Evolutionary conservation across 1,139 yeast species (phyloP), one percentile per base, ranked within the genome.

Genomic region (Candida pseudocylindracea): DNA sequence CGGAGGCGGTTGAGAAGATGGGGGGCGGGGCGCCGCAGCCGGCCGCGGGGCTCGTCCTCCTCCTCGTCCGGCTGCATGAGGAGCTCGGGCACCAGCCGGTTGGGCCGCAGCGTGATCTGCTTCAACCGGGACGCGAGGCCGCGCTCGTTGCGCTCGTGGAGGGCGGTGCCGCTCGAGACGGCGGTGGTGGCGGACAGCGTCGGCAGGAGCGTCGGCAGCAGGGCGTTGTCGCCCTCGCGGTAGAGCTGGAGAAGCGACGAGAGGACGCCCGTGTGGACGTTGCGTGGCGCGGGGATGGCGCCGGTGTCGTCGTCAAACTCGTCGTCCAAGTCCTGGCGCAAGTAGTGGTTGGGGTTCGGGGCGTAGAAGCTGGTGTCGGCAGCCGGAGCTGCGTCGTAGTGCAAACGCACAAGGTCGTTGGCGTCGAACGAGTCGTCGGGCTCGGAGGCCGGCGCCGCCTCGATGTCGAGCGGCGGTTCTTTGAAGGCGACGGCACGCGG

Each of bases 181-280:
- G 42, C 38, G n/a, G 44, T 43, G 26, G 45, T 37, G n/a, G 49
- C 38, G 10, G 38, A 33, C 13, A 51, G 32, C 10, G 49, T 45
- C 13, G 50, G 39, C 15, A 47, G 33, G 1, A 62, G 55, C 35
- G 50, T 53, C 31, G 40, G 34, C 20, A 15, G 20, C 20, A 15
- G 20, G 20, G 4, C 6, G 20, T 15, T 6, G 1, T 53, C 57
- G 36, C 53, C 50, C 38, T 67, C 72, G 20, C 20, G 20, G 43
- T 80, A 79, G 35, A 81, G 57, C 41, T 71, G 66, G 38, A 81
- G 57, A 38, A 81, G 56, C 2, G 88, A 69, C 0, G 93, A 76
- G 27, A 81, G 60, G 12, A 81, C 85, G 45, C 94, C 94, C 25
- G 81, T 80, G 40, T 74, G 74, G 7, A 79, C 81, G 34, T 63